Base-by-base conservation (phyloP, 2,329 filamentous ascomycete species). In the Trichoderma pleuroti region DNA sequence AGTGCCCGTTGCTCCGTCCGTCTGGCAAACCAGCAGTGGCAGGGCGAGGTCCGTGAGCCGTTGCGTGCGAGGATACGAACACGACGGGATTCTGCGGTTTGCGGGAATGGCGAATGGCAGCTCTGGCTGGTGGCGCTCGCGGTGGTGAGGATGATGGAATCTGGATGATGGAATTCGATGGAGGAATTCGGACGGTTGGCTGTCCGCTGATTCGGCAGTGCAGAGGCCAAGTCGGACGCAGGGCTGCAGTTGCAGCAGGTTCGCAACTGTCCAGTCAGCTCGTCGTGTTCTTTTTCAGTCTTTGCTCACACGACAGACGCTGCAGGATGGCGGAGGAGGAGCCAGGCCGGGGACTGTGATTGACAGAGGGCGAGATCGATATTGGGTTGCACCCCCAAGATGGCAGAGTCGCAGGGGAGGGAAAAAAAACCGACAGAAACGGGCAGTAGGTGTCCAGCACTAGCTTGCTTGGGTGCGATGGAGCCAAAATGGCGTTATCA, bases 401-500 rank as follows among this genome's bases (percentile, higher is more conserved):
- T 57, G 34, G 56, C 56, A 59, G 56, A 21, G 46, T 52, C 46
- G 46, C 46, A 52, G 46, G 46, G 46, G 60, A 49, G 26, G 39
- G 42, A 49, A 63, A 56, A 66, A 34, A 28, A 28, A 28, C 26
- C 26, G 3, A 36, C 63, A 36, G 63, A 66, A 56, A 42, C 61
- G 11, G 60, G 24, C 60, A 63, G 34, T 21, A 21, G 64, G 52
- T 49, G n/a, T 24, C 21, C 11, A 36, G 54, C n/a, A n/a, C n/a
- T 36, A 49, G 65, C 32, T 21, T 66, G 49, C 54, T 74, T 76
- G 73, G 73, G 76, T 81, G 80, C 80, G 81, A 76, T 78, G 77
- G 76, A 77, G 78, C 76, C 72, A 77, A 75, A 78, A 81, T 81
- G 79, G 80, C 80, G 80, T 81, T 80, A 81, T 81, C 76, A 52